These are phyloP conservation scores for Phytophthora parvispora DNA, from an alignment of 352 stramenopile genomes.

Conservation along the genomic window DNA sequence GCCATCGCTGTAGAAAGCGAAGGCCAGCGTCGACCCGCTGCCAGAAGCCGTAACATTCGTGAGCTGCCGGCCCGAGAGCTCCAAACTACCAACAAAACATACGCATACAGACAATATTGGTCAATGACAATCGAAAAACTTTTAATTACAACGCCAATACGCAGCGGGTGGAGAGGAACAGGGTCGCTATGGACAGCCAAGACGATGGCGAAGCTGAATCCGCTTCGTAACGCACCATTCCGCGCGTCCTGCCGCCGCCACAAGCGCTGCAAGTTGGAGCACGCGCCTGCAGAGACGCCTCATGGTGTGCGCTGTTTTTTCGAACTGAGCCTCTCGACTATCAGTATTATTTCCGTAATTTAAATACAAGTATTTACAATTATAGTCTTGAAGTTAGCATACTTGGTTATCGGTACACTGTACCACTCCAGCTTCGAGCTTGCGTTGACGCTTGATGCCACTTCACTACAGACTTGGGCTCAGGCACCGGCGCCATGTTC, in stretches of 20 bases:
- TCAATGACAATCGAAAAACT: slow-evolving; percentile 10
- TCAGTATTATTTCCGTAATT: slow-evolving; percentile 10
- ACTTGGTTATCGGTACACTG: too few relatives aligned
- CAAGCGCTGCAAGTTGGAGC: slow-evolving; percentile 18
- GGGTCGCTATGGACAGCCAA: not conserved
- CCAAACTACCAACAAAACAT: slow-evolving; percentile 37
- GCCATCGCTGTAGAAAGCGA: slow-evolving; percentile 38
- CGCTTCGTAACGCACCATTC: slow-evolving; percentile 15
- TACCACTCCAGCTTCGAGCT: slow-evolving; percentile 9
- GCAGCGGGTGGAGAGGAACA: not conserved
- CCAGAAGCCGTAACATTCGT: slow-evolving; percentile 43
- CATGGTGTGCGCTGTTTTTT: slow-evolving; percentile 13
- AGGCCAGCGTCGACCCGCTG: slow-evolving; percentile 16
- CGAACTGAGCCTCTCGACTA: slow-evolving; percentile 20
- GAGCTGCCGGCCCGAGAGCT: slow-evolving; percentile 43
- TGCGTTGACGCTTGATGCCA: slow-evolving; percentile 17
- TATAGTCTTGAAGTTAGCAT: slow-evolving; percentile 28
- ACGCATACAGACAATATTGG: not conserved
- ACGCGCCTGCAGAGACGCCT: slow-evolving; percentile 11
- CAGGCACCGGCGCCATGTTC: slow-evolving; percentile 54
- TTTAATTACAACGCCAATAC: not conserved
- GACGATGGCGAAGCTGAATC: not conserved
- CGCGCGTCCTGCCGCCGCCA: not conserved
- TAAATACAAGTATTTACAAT: slow-evolving; percentile 1
- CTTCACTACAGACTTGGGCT: too few relatives aligned